A percentile compares a stretch with the other conserved stretches of the same genome.
Evolutionary conservation across 2,329 filamentous ascomycete species (phyloP).

Genomic region (Chaetomiaceae sp.): DNA sequence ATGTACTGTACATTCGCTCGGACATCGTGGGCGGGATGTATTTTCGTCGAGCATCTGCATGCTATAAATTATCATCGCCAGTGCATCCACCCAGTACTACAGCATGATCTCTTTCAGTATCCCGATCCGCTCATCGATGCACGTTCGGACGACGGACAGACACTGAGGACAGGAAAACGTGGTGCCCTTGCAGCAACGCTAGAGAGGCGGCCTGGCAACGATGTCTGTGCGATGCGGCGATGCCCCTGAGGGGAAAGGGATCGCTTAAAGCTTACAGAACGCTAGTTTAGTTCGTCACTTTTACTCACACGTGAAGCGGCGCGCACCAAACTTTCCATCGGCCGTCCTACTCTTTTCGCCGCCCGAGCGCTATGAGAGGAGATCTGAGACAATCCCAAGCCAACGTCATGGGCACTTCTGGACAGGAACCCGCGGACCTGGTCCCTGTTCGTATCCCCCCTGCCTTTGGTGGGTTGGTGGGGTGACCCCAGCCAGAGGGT

Average conservation of each 20-base stretch:
- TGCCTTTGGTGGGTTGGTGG: neutral
- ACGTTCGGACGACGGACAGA: conserved; percentile 10
- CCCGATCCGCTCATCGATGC: neutral
- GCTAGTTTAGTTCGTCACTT: neutral
- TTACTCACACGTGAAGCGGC: neutral
- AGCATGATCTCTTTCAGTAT: neutral
- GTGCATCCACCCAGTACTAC: neutral
- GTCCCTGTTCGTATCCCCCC: conserved; percentile 13
- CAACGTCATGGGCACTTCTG: neutral
- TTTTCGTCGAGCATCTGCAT: conserved; percentile 10
- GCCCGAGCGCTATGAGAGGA: conserved; percentile 1
- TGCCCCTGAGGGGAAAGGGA: neutral
- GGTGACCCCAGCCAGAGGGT: neutral
- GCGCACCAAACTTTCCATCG: neutral
- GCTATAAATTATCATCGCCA: neutral
- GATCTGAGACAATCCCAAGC: conserved; percentile 18
- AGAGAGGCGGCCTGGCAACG: too few relatives aligned
- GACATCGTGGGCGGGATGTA: conserved; percentile 8
- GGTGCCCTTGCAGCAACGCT: conserved; percentile 9
- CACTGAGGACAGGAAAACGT: conserved; percentile 10
- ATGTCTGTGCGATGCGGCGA: conserved; percentile 1
- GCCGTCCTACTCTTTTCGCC: conserved; percentile 1
- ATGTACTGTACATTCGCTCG: conserved; percentile 2
- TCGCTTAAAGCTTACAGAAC: conserved; percentile 5
- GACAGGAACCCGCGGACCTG: conserved; percentile 12